Percentiles rank a stretch among this genome's conserved stretches.
Evolutionary conservation across 371 early-diverging fungal genomes (phyloP).

Genomic region (Cokeromyces recurvatus): DNA sequence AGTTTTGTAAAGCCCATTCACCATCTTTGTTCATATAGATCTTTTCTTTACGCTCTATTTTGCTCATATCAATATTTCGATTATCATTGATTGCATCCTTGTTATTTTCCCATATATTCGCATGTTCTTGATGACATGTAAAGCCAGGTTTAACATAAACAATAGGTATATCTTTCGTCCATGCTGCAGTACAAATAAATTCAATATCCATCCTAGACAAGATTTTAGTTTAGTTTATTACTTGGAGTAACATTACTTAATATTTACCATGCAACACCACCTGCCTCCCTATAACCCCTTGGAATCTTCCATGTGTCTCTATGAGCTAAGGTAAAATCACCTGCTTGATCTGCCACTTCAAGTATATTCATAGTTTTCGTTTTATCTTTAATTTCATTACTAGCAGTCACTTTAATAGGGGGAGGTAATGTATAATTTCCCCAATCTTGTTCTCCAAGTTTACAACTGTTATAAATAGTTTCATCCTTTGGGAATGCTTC

Average conservation of each 20-base stretch:
- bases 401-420: conserved; percentile 21
- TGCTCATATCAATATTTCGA: conserved; percentile 21
- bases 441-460: conserved; percentile 27
- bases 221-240: not conserved
- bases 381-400: conserved; percentile 8
- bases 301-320: conserved; percentile 43
- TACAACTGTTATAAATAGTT: conserved; percentile 29
- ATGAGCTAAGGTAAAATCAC: conserved; percentile 43
- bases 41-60: conserved; percentile 23
- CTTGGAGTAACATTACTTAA: not conserved
- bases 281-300: conserved; percentile 36
- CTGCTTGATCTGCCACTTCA: conserved; percentile 31
- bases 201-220: conserved; percentile 36
- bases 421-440: conserved; percentile 31
- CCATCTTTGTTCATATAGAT: conserved; percentile 32
- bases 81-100: conserved; percentile 23
- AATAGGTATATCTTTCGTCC: conserved; percentile 34
- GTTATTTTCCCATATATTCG: conserved; percentile 20
- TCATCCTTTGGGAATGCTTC: conserved; percentile 30
- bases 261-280: conserved; percentile 34
- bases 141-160: conserved; percentile 27
- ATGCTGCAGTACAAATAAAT: conserved; percentile 36
- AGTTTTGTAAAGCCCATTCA: conserved; percentile 30
- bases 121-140: conserved; percentile 41
- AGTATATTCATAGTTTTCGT: conserved; percentile 23